Evolutionary conservation across 75 land plant genomes (phyloP).

Genomic region (Selaginella moellendorffii): DNA sequence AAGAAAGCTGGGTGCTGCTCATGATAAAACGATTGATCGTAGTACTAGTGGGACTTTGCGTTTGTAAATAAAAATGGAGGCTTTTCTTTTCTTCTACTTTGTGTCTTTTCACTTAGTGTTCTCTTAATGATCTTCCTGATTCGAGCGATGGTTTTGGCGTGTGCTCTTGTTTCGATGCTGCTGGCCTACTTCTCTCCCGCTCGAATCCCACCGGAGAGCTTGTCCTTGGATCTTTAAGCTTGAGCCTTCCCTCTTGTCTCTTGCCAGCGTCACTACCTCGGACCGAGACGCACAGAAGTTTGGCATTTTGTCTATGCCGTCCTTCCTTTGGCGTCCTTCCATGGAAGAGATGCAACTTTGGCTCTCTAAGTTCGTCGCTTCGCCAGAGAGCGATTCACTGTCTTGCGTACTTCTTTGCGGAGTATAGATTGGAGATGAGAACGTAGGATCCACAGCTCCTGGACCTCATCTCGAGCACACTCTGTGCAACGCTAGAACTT

Average conservation of each 20-base stretch:
- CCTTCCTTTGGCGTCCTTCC: background rate
- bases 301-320: background rate
- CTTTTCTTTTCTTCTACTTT: background rate
- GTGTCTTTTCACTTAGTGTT: slow-evolving; percentile 1
- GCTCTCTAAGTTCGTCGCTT: too few species aligned
- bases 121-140: background rate
- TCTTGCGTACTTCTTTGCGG: background rate
- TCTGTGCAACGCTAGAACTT: background rate
- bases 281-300: too few species aligned
- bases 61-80: background rate
- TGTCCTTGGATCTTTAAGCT: too few species aligned
- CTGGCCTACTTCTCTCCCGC: too few species aligned
- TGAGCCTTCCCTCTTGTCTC: too few species aligned
- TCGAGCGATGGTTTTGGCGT: background rate
- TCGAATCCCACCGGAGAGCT: too few species aligned
- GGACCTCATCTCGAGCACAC: background rate
- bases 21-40: background rate
- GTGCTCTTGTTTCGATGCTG: background rate
- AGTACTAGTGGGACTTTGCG: background rate
- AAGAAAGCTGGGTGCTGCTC: too few species aligned
- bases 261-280: too few species aligned
- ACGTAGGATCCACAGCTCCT: background rate
- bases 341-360: too few species aligned
- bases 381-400: too few species aligned
- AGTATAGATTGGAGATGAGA: background rate